A percentile compares a stretch with the other conserved stretches of the same genome.
These are phyloP conservation scores for Aureobasidium namibiae DNA, from an alignment of 2,329 filamentous ascomycete species.

Conservation along the genomic window DNA sequence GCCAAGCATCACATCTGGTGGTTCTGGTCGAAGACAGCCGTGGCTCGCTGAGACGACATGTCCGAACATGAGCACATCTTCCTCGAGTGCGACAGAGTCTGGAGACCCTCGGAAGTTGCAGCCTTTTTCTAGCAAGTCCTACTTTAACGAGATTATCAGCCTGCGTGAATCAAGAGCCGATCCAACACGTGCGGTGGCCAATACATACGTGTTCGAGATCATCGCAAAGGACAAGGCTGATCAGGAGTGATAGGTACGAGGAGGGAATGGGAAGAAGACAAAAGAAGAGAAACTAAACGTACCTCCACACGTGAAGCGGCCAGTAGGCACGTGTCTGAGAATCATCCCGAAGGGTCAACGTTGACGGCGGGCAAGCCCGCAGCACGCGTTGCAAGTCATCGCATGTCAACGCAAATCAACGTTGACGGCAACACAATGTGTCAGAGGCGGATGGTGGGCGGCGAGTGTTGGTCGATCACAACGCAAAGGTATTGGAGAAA, in stretches of 20 bases:
- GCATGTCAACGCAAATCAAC: neutral
- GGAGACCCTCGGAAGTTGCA: neutral
- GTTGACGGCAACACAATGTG: neutral
- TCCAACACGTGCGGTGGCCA: neutral
- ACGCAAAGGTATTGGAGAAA: neutral
- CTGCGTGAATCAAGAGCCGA: too few species aligned
- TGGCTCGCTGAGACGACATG: neutral
- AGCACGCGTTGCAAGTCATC: neutral
- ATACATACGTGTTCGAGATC: neutral
- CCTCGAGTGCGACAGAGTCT: neutral
- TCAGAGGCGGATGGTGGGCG: too few species aligned
- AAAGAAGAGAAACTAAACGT: neutral
- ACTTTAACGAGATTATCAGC: neutral
- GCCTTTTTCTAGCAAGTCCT: too few species aligned
- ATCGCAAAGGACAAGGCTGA: neutral
- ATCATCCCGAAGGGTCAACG: neutral
- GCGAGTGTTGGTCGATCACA: neutral
- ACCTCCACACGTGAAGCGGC: neutral
- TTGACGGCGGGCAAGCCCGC: neutral
- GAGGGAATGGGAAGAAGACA: neutral
- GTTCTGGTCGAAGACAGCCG: too few species aligned
- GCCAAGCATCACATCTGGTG: neutral
- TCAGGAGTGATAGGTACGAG: neutral
- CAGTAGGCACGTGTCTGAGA: neutral
- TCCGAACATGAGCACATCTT: neutral